Percentiles rank a stretch among this genome's conserved stretches.
Conservation (phyloP, 345 rosid species). For the Xanthoceras sorbifolium region DNA sequence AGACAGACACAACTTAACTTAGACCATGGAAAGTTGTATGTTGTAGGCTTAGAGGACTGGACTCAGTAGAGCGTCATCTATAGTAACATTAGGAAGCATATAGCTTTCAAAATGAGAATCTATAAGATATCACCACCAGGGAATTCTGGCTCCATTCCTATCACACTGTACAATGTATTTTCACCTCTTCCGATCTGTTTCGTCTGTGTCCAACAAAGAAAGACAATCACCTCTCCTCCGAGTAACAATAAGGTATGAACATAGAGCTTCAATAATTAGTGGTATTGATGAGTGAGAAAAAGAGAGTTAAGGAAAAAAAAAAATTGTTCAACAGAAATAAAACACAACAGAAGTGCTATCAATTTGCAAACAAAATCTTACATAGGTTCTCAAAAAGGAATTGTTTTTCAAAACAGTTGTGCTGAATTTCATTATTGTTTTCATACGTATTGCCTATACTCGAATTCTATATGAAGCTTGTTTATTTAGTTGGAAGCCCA, state of each 20-base stretch:
- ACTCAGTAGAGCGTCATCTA: not conserved
- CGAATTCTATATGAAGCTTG: not conserved
- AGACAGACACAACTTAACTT: not conserved
- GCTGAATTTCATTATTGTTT: not conserved
- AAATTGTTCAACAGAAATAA: too few relatives aligned
- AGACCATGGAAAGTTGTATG: conserved; percentile 6
- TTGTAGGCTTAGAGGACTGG: not conserved
- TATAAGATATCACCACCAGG: not conserved
- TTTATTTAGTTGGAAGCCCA: not conserved
- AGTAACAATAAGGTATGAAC: too few relatives aligned
- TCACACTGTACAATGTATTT: too few relatives aligned
- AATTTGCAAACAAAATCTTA: not conserved
- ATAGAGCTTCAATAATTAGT: too few relatives aligned
- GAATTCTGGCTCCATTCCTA: not conserved
- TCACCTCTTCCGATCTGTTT: not conserved
- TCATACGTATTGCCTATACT: not conserved
- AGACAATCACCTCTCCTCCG: not conserved
- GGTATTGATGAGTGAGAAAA: too few relatives aligned
- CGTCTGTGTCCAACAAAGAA: not conserved
- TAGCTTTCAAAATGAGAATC: not conserved
- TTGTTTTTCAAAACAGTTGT: too few relatives aligned
- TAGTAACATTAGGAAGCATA: not conserved
- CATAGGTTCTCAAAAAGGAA: not conserved
- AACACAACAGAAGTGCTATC: not conserved
- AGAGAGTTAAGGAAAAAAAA: too few relatives aligned